A percentile compares a stretch with the other conserved stretches of the same genome.
Evolutionary conservation across 352 stramenopile genomes (phyloP).

Genomic region (Globisporangium paroecandrum): DNA sequence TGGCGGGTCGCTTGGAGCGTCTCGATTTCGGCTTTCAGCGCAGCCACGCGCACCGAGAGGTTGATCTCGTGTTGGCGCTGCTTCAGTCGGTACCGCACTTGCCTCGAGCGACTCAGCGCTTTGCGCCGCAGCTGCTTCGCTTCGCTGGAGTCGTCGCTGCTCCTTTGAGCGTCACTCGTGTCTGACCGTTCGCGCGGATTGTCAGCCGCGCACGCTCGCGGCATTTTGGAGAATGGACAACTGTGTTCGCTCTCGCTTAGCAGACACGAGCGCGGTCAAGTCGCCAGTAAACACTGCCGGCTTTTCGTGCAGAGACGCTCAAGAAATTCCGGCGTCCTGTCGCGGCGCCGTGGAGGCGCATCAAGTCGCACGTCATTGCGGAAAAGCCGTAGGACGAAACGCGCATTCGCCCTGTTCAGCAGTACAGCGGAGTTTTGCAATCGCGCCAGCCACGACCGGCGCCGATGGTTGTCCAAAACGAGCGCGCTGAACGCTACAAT

Average conservation of each 20-base stretch:
- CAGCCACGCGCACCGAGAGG: conserved; percentile 10
- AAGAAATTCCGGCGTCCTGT: neutral
- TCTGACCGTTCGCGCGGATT: neutral
- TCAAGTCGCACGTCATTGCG: neutral
- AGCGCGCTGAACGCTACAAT: neutral
- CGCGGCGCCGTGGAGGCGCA: neutral
- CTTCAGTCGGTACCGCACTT: conserved; percentile 27
- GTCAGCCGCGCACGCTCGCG: neutral
- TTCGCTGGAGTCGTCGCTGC: neutral
- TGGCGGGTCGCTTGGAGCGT: conserved; percentile 4
- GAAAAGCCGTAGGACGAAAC: neutral
- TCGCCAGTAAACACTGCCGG: neutral
- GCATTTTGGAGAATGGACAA: conserved; percentile 1
- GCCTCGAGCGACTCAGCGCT: conserved; percentile 18
- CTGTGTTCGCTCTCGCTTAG: neutral
- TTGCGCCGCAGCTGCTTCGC: conserved; percentile 10
- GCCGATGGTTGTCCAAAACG: neutral
- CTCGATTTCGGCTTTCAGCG: conserved; percentile 17
- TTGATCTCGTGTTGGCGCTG: conserved; percentile 23
- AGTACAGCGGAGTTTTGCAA: neutral
- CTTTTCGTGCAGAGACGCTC: neutral
- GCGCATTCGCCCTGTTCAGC: neutral
- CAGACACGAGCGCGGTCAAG: neutral
- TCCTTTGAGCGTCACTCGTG: neutral
- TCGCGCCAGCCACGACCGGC: neutral